Percentiles rank a stretch among this genome's conserved stretches.
phyloP scores from a whole-genome alignment of 2,329 filamentous ascomycete species.

The Monilinia fructicola region DNA sequence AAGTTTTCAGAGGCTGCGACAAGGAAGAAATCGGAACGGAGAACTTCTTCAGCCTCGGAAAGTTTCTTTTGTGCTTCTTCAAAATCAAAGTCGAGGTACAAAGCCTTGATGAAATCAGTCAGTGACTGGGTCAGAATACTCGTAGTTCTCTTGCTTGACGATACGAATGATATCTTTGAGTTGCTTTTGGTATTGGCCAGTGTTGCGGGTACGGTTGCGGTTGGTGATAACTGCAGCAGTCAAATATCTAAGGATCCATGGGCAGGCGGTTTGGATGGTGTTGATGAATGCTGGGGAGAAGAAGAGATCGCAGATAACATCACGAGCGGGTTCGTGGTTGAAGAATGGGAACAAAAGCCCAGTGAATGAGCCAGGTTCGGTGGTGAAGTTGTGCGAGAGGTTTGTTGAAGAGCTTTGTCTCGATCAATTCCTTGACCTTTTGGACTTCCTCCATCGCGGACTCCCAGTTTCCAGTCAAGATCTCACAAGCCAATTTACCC shows the following conservation, averaged over 20 bases:
- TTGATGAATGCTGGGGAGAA: constrained; percentile 98
- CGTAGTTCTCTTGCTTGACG: constrained; percentile 94
- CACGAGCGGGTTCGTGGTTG: constrained; percentile 90
- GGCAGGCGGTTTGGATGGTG: constrained; percentile 97
- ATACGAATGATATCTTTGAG: constrained; percentile 96
- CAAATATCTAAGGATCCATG: constrained; percentile 94
- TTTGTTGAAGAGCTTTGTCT: constrained; percentile 94
- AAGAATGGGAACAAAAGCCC: constrained; percentile 98
- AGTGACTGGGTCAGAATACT: constrained; percentile 94
- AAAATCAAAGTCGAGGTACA: constrained; percentile 95
- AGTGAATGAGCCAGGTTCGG: constrained; percentile 97
- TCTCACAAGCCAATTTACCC: constrained; percentile 97
- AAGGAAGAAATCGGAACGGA: constrained; percentile 95
- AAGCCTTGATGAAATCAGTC: constrained; percentile 93
- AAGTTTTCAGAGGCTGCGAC: constrained; percentile 80
- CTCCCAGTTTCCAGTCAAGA: constrained; percentile 94
- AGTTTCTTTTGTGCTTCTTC: constrained; percentile 93
- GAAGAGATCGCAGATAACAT: constrained; percentile 90
- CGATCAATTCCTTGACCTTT: constrained; percentile 89
- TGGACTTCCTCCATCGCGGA: constrained; percentile 84
- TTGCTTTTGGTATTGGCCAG: constrained; percentile 91
- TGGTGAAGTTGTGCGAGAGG: constrained; percentile 92
- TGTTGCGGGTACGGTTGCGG: constrained; percentile 76
- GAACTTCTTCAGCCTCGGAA: constrained; percentile 81
- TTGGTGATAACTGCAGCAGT: constrained; percentile 94